Conservation (phyloP, 768 basidiomycete genomes). For the Russula lepida region DNA sequence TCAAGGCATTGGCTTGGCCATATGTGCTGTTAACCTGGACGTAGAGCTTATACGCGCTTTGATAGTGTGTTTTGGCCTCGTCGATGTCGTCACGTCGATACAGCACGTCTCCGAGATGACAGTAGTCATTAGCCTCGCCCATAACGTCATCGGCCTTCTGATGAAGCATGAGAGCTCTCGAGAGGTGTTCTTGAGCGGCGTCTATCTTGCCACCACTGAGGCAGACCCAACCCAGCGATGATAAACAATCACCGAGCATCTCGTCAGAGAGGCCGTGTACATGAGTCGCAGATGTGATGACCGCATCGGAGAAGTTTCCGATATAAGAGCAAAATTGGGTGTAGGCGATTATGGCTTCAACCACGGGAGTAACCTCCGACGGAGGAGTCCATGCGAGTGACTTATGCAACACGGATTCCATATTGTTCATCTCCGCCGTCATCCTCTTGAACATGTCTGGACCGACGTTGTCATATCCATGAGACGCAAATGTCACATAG, state of each 20-base stretch:
- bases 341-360: constrained; percentile 12
- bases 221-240: constrained; percentile 2
- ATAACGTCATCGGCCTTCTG: constrained; percentile 3
- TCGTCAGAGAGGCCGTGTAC: neutral
- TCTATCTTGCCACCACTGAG: neutral
- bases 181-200: neutral
- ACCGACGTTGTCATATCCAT: constrained; percentile 8
- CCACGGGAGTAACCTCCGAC: neutral
- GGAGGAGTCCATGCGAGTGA: constrained; percentile 7
- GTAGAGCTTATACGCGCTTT: constrained; percentile 5
- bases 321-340: constrained; percentile 12
- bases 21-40: neutral
- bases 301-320: constrained; percentile 10
- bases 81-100: constrained; percentile 7
- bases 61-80: constrained; percentile 2
- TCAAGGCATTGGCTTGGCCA: constrained; percentile 18
- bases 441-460: constrained; percentile 5
- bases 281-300: neutral
- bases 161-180: neutral
- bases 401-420: constrained; percentile 2
- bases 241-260: constrained; percentile 2
- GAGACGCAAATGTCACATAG: constrained; percentile 10
- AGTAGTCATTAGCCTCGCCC: constrained; percentile 16
- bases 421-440: constrained; percentile 15
- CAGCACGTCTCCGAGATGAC: constrained; percentile 9